Evolutionary conservation across 345 rosid species (phyloP).

Genomic region (Euphorbia lathyris): DNA sequence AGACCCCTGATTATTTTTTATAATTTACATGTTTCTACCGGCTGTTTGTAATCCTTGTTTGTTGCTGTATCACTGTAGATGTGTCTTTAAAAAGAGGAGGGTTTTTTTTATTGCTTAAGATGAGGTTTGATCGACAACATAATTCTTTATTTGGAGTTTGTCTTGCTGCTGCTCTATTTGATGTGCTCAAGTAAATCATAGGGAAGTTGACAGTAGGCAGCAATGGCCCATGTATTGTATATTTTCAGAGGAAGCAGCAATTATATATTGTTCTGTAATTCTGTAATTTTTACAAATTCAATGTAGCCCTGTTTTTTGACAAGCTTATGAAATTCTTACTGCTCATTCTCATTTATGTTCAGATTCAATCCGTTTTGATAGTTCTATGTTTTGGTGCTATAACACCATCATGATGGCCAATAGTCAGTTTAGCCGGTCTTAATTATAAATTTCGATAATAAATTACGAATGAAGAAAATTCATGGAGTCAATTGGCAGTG

Average conservation of each 20-base stretch:
- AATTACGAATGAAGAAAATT: too few species aligned
- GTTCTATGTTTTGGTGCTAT: too few species aligned
- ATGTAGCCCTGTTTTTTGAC: background rate
- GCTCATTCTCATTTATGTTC: background rate
- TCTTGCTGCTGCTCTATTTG: slow-evolving; percentile 32
- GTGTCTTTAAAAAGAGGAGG: slow-evolving; percentile 35
- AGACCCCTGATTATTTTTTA: slow-evolving; percentile 98
- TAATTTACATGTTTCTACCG: slow-evolving; percentile 40
- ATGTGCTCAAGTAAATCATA: slow-evolving; percentile 27
- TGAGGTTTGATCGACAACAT: slow-evolving; percentile 40
- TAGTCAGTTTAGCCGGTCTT: too few species aligned
- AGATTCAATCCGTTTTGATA: too few species aligned
- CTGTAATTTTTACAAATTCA: slow-evolving; percentile 11
- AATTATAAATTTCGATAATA: too few species aligned
- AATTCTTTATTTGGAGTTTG: slow-evolving; percentile 45
- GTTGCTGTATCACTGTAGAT: slow-evolving; percentile 44
- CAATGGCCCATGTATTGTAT: slow-evolving; percentile 27
- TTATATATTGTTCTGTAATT: slow-evolving; percentile 15
- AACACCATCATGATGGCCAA: too few species aligned
- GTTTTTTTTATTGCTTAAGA: slow-evolving; percentile 36
- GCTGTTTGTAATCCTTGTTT: slow-evolving; percentile 35
- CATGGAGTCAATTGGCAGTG: too few species aligned
- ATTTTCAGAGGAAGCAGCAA: slow-evolving; percentile 18
- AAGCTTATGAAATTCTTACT: background rate
- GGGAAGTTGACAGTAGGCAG: slow-evolving; percentile 26